Evolutionary conservation across 805 yeast species (phyloP).

Genomic region (Candida morakotiae): DNA sequence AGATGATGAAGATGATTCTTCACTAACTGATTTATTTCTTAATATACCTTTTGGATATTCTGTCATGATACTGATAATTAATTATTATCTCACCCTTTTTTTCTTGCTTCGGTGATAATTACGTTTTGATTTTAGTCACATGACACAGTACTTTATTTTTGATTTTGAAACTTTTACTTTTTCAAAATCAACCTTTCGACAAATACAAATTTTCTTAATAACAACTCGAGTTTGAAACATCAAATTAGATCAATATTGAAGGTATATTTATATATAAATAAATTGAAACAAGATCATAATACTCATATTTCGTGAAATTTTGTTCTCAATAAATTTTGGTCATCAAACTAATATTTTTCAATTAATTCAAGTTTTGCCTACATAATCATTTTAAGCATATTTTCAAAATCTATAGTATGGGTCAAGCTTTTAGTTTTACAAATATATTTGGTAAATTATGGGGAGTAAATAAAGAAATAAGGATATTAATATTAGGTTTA

Average conservation of each 20-base stretch:
- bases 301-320: too few species aligned
- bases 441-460: slow-evolving; percentile 81
- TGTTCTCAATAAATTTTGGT: too few species aligned
- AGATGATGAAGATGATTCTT: not conserved
- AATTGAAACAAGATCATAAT: too few species aligned
- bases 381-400: too few species aligned
- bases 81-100: not conserved
- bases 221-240: too few species aligned
- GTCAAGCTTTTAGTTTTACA: slow-evolving; percentile 74
- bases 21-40: slow-evolving; percentile 40
- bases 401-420: slow-evolving; percentile 44
- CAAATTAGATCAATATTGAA: too few species aligned
- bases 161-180: too few species aligned
- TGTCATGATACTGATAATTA: slow-evolving; percentile 5
- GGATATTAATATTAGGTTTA: slow-evolving; percentile 84
- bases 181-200: too few species aligned
- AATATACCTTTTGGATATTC: slow-evolving; percentile 43
- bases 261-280: too few species aligned
- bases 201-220: too few species aligned
- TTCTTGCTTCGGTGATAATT: not conserved
- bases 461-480: slow-evolving; percentile 86
- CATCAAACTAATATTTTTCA: too few species aligned
- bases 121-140: not conserved
- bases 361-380: too few species aligned
- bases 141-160: not conserved